Evolutionary conservation across 306 rosid genomes (phyloP), one percentile per base, ranked within the genome.

Genomic region (Castanospermum australe): DNA sequence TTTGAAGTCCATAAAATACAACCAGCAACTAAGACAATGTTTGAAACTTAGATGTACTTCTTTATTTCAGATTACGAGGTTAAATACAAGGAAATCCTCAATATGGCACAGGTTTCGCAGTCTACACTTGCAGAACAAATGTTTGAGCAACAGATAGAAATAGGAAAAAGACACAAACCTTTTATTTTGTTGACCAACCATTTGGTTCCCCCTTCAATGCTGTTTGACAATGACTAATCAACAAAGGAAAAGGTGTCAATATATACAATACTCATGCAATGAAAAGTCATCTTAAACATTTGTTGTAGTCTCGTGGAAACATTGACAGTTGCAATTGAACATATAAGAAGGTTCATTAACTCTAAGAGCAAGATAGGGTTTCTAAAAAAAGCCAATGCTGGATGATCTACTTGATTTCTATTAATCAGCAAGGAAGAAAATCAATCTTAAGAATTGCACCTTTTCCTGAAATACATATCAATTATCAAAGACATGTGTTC

Each of bases 161-260:
- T 21, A 20, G 41, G 76, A 45, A 28, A 24, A 44, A 68, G 73
- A 70, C 33, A 73, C 92, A 79, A 61, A 93, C 98, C 98, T 93
- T 91, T 93, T 4, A 93, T 22, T 82, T 91, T 91, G 89, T 83
- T 85, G 73, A 91, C 98, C 84, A 93, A 51, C 98, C 97, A 93
- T 76, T 87, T 88, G 65, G 97, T 76, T 70, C 98, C 98, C n/a
- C 88, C 98, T 86, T 89, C 91, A 17, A 93, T 87, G 35, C 87
- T 93, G 64, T 38, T 78, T 54, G 90, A 82, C 69, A 91, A 0
- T 28, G 98, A 90, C 98, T 93, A 76, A 65, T 52, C 20, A 76
- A 84, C 39, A 78, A 25, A 56, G 60, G 79, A 70, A 75, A 76
- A 63, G 32, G 56, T 9, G 84, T 82, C 64, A 84, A 48, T 7